Evolutionary conservation across 495 filamentous ascomycete species (phyloP), one percentile per base, ranked within the genome.

Genomic region (Annulohypoxylon nitens): DNA sequence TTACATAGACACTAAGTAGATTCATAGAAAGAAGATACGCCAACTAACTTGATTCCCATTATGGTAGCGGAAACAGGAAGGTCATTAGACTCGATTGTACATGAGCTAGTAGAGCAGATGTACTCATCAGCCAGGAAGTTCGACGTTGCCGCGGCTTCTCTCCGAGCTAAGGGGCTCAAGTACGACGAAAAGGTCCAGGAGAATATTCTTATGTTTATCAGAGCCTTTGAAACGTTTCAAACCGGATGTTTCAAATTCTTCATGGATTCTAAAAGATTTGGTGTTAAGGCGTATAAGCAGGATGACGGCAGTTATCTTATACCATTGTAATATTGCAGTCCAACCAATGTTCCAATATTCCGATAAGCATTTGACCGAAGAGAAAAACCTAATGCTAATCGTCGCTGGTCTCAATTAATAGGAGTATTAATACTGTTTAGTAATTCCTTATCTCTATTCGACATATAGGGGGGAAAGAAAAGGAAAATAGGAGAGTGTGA

Each of bases 211-310:
- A 57, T 57, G 53, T 57, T 57, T 20, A 57, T 57, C 30, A 57
- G n/a, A 16, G 53, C 53, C 30, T 57, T 57, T 39, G 53, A 57
- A 57, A 36, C 53, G 9, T 57, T 57, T 20, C 53, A 57, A 57
- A 57, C 53, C n/a, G 53, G 53, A 11, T 57, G 53, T 16, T 57
- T 57, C 33, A 57, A 57, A 30, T 57, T 57, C n/a, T 57, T 57
- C 20, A 57, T 57, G 53, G 14, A 57, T 33, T 57, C 53, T 2
- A 57, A 16, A 30, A 57, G 53, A 16, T 57, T 57, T 57, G 53
- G 53, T 8, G 53, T 57, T 3, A 57, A 37, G 33, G 53, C 37
- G 7, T 57, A 57, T 9, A 16, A 57, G n/a, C 53, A 57, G 8
- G 33, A 57, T 20, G 53, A 57, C 9, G 53, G 53, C 11, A 57